Evolutionary conservation across 352 stramenopile genomes (phyloP), one percentile per base, ranked within the genome.

Genomic region (Thalassiosira sp.): DNA sequence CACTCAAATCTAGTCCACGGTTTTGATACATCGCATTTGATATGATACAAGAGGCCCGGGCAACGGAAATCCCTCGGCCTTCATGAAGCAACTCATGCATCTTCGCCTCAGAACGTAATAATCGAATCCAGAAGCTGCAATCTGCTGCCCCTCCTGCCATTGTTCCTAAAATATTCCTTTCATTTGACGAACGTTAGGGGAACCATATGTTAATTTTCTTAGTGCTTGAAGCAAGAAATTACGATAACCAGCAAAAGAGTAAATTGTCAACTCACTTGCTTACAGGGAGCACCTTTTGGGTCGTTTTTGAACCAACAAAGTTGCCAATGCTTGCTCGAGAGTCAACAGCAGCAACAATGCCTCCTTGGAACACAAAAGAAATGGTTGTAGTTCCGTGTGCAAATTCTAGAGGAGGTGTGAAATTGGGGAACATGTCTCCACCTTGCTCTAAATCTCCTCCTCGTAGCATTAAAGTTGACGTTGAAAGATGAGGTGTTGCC

Each of bases 381-480:
- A 98, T 77, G 13, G 96, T 98, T n/a, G 96, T 99, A 54, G 96
- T 99, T 33, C 96, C 96, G 83, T 99, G 97, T 24, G 93, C 93
- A 78, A 98, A 97, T 85, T 98, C 89, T 58, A 98, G 82, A 33
- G 81, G 83, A 64, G 87, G 87, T 16, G 83, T 79, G 18, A 52
- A 18, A n/a, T 53, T 51, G 40, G 27, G 27, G 60, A 74, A 54
- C 20, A 65, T 46, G 13, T 60, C 57, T 35, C 31, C 52, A 60
- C 59, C 35, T 48, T 69, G 45, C 31, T 73, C 72, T 37, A 57
- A 63, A 33, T 76, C 73, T 11, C 73, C 73, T 48, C 73, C 72
- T 61, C 72, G 35, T 28, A 58, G 25, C 13, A 35, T 54, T 28
- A 75, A 59, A 40, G 24, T 20, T 42, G 49, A 18, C 22, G 49